Conservation (phyloP, 2,329 filamentous ascomycete genomes). For the Periconia digitata region DNA sequence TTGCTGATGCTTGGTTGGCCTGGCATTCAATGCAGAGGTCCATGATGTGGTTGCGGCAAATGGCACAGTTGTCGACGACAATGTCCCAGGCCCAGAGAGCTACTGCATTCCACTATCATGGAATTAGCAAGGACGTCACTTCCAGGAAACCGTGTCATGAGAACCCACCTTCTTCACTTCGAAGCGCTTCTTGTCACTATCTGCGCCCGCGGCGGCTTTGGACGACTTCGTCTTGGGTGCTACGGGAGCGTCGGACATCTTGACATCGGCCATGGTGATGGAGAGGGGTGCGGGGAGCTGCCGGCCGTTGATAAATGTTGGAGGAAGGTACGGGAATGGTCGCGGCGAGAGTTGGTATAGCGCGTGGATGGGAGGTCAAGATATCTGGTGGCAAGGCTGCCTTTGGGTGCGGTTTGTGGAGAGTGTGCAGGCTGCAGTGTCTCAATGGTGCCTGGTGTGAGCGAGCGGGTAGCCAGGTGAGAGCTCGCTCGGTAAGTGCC, state of each 20-base stretch:
- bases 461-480: no score
- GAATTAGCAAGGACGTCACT: constrained; percentile 19
- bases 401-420: neutral
- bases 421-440: no score
- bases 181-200: constrained; percentile 84
- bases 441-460: neutral
- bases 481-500: no score
- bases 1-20: constrained; percentile 95
- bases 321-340: no score
- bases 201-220: constrained; percentile 55
- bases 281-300: neutral
- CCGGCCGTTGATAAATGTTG: no score
- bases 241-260: constrained; percentile 83
- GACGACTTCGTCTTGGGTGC: constrained; percentile 54
- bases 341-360: no score
- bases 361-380: neutral
- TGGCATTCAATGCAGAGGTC: constrained; percentile 99
- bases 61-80: constrained; percentile 98
- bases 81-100: constrained; percentile 99
- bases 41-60: constrained; percentile 99
- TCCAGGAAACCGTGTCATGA: neutral
- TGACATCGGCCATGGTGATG: constrained; percentile 81
- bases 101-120: constrained; percentile 88
- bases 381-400: neutral
- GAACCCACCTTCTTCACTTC: constrained; percentile 91